Base-by-base conservation (phyloP, 2,329 filamentous ascomycete species). In the Alternaria solani region DNA sequence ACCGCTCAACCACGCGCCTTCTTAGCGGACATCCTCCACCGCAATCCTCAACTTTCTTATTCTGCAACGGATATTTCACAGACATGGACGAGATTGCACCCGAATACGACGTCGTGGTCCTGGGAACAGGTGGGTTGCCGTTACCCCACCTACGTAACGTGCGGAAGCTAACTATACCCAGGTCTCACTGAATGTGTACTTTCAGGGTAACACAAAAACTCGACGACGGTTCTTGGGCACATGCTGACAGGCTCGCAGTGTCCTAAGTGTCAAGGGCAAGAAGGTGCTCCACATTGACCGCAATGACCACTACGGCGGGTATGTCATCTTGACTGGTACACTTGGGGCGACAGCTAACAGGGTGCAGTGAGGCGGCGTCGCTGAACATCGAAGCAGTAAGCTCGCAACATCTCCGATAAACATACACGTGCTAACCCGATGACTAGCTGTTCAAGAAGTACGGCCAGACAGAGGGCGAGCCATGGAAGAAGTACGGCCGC, bases 261-360 rank as follows among this genome's bases (percentile, higher is more conserved):
- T 99, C 64, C 85, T 98, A 79, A 97, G 93, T 84, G 94, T 98
- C 75, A 97, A 98, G 86, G 94, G 94, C 81, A 94, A 96, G 87
- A 98, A 98, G 86, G 95, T 99, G 77, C 88, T 99, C 68, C 95
- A 99, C 85, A 97, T 99, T 80, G 95, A 98, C 84, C 91, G 94
- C 79, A 98, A 98, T 80, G 93, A 96, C 80, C 94, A 98, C 85
- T 98, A 97, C 78, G 95, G 95, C 87, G 95, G 93, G 94, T 96
- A 84, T 75, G 91, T 86, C 62, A 39, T 57, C 52, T 38, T 26
- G 28, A 32, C 59, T 48, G 61, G 55, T 38, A 44, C 61, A 62
- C 60, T 38, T 38, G 51, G 51, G 42, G 38, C 20, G 32, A 42
- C 54, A 61, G 57, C 74, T 78, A 25, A 80, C 67, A 56, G 28